A percentile compares a stretch with the other conserved stretches of the same genome.
Conservation (phyloP, 495 filamentous ascomycete genomes). For the Viridothelium virens region DNA sequence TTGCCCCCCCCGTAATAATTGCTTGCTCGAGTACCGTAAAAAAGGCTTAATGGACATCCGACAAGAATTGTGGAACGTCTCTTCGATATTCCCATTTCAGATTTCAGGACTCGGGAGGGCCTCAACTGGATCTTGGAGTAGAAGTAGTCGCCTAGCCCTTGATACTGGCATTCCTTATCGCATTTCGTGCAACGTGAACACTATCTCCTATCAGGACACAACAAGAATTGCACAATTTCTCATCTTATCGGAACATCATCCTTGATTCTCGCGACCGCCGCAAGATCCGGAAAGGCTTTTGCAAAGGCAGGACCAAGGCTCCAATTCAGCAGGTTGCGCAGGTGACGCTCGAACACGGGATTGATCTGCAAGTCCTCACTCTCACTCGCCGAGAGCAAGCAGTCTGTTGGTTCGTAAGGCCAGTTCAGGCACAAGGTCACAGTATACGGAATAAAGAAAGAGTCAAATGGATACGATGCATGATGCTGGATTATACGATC, state of each 20-base stretch:
- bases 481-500: conserved; percentile 49
- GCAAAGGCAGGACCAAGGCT: conserved; percentile 63
- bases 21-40: too few relatives aligned
- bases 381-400: conserved; percentile 38
- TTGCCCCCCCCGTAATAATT: too few relatives aligned
- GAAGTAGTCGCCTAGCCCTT: too few relatives aligned
- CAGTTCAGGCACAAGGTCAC: conserved; percentile 65
- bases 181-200: too few relatives aligned
- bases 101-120: too few relatives aligned
- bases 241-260: conserved; percentile 10
- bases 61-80: too few relatives aligned
- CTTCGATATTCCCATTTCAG: too few relatives aligned
- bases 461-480: conserved; percentile 54
- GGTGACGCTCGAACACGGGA: conserved; percentile 69
- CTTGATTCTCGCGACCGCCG: conserved; percentile 46
- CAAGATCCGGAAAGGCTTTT: conserved; percentile 52
- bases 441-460: conserved; percentile 74
- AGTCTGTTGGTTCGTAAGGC: conserved; percentile 54
- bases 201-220: too few relatives aligned
- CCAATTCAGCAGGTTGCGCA: conserved; percentile 64
- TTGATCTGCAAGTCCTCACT: conserved; percentile 55
- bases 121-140: too few relatives aligned
- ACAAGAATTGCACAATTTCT: not conserved
- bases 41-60: too few relatives aligned
- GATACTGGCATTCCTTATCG: too few relatives aligned